Base-by-base conservation (phyloP, 2,329 filamentous ascomycete genomes). In the Pseudogymnoascus sp. region DNA sequence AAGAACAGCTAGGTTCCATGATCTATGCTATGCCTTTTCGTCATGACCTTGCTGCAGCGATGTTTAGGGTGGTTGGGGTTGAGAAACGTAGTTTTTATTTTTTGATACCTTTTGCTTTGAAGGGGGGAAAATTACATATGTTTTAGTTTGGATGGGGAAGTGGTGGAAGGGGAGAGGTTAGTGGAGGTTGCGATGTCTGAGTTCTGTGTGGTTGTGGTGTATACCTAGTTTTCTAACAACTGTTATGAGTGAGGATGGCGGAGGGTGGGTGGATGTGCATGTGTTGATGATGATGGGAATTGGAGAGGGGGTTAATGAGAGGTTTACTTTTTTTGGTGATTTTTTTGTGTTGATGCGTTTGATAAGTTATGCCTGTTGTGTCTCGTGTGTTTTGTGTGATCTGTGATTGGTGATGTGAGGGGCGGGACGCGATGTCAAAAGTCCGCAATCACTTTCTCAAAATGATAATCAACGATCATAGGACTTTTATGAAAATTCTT, bases 41-140 rank as follows among this genome's bases (percentile, higher is more conserved):
- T 53, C 40, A 43, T 43, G 40, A 22, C 40, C 16, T 22, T 43
- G 40, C 1, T 43, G 16, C 4, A 22, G 40, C 16, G 40, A 43
- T 43, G 46, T 11, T 53, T 31, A 6, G 26, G 3, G 19, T 40
- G 16, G 40, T n/a, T 37, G 16, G 24, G 24, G 43, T 16, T 16
- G 46, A 53, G 26, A 28, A 16, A 31, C 43, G 43, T 26, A 10
- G 43, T 28, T 31, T 22, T 53, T 53, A 31, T 53, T 31, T 53
- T 53, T 53, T 33, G 46, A 53, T 53, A 53, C 46, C 46, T 53
- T 53, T 53, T 53, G 46, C 24, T 53, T 53, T 53, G 46, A 53
- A 31, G 46, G 46, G 46, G 46, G 46, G 46, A 31, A 50, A 53
- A 31, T 31, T 16, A 50, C 12, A 22, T 53, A 53, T 53, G 26